phyloP scores from a whole-genome alignment of 2,329 filamentous ascomycete species.

The Penicillium aurantiogriseum region DNA sequence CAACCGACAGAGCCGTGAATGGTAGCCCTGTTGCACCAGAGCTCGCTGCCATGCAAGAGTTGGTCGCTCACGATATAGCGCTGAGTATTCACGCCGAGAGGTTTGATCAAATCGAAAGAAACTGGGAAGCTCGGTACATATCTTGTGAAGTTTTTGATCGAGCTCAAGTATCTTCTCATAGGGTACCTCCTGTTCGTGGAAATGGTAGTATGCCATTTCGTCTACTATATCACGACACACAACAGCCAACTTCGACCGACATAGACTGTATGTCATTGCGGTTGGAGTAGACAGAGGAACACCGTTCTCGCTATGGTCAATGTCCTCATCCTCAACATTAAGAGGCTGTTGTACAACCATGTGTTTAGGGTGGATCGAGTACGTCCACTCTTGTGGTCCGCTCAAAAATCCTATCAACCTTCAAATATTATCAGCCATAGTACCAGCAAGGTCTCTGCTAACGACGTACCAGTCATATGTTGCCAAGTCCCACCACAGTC shows the following conservation, averaged over 20 bases:
- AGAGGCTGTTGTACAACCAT: slow-evolving; percentile 43
- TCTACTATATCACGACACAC: slow-evolving; percentile 45
- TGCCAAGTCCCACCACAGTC: slow-evolving; percentile 46
- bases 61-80: slow-evolving; percentile 31
- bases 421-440: neutral
- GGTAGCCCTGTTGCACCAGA: slow-evolving; percentile 36
- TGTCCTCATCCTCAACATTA: slow-evolving; percentile 44
- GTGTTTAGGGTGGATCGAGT: slow-evolving; percentile 43
- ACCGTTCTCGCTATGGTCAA: slow-evolving; percentile 24
- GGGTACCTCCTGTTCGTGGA: slow-evolving; percentile 27
- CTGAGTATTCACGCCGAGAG: slow-evolving; percentile 26
- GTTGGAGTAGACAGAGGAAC: slow-evolving; percentile 40
- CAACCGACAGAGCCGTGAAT: slow-evolving; percentile 39
- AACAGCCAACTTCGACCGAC: slow-evolving; percentile 43
- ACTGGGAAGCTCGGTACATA: slow-evolving; percentile 31
- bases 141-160: slow-evolving; percentile 36
- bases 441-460: neutral
- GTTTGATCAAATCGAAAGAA: slow-evolving; percentile 40
- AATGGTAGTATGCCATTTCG: slow-evolving; percentile 26
- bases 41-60: slow-evolving; percentile 38
- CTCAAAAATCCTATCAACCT: slow-evolving; percentile 44
- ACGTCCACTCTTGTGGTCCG: slow-evolving; percentile 47
- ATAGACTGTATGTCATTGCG: slow-evolving; percentile 47
- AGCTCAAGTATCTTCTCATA: slow-evolving; percentile 42
- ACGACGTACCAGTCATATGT: slow-evolving; percentile 44